Base-by-base conservation (phyloP, 208 protist genomes). In the Trichomonas vaginalis region DNA sequence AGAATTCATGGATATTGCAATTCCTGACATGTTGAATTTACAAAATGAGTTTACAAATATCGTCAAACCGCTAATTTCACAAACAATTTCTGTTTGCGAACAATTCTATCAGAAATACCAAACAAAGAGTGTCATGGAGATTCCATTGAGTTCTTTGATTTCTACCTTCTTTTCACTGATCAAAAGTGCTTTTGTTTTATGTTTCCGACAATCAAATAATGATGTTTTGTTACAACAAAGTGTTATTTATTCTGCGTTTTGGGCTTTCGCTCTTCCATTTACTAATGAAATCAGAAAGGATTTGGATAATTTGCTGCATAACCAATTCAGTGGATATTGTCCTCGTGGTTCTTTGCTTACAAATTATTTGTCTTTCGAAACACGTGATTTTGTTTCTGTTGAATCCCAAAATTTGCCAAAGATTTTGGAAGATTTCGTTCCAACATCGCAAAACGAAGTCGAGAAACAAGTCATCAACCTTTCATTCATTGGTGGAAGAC, bases 401-500 rank as follows among this genome's bases (percentile, higher is more conserved):
- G 45, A 92, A 51, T 32, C 42, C 48, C 27, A 48, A 6, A 35
- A 92, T 39, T 47, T 56, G 14, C 40, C 42, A 39, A 92, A 51
- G 27, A 42, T 23, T 51, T 12, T 27, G 21, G 86, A 92, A 35
- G 86, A 47, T 17, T 92, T 56, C 12, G 45, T 92, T 92, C 40
- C 45, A 51, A 92, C 86, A 92, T 15, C 39, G 6, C 27, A 35
- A 35, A 92, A 35, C 15, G 86, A 92, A 47, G 39, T 92, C 4
- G 17, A 35, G 27, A 92, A 32, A 39, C 42, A 92, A 51, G 39
- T 92, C 0, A 42, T 92, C 32, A 35, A 92, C 27, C 42, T 92
- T 10, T 2, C 45, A 51, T 48, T 23, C 15, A 92, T 92, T 39
- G 86, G 86, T 56, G 86, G 96, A 96, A 97, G 97, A 88, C 98